Percentiles rank a stretch among this genome's conserved stretches.
phyloP scores from a whole-genome alignment of 257 asterid genomes.

The Petunia axillaris region DNA sequence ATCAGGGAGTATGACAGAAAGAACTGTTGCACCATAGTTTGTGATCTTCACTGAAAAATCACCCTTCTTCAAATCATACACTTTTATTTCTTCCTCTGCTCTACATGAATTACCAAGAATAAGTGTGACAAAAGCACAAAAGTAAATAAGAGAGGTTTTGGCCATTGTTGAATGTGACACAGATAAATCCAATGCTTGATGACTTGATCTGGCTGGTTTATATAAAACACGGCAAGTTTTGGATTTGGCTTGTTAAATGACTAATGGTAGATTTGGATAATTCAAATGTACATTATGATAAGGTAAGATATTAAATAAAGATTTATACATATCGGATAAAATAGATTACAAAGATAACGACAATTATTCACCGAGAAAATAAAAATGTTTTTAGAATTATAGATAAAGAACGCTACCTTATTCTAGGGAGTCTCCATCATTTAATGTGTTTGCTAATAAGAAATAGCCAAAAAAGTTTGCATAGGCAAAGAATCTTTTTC shows the following conservation, averaged over 20 bases:
- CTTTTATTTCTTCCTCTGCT: conserved; percentile 39
- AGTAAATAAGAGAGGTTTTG: conserved; percentile 15
- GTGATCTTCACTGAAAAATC: conserved; percentile 57
- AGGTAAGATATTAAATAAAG: not conserved
- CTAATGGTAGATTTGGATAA: not conserved
- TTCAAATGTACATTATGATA: not conserved
- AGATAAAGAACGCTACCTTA: no score
- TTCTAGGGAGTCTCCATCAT: no score
- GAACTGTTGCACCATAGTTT: conserved; percentile 77
- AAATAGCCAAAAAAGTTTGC: no score
- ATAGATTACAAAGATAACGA: not conserved
- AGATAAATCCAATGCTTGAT: not conserved
- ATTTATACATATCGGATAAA: no score
- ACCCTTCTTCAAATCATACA: conserved; percentile 57
- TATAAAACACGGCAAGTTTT: not conserved
- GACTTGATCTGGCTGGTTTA: no score
- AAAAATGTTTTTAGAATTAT: not conserved
- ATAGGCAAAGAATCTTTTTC: no score
- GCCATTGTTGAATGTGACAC: conserved; percentile 34
- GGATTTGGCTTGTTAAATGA: not conserved
- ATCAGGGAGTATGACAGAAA: conserved; percentile 67
- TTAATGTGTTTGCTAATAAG: no score
- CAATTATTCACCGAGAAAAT: not conserved
- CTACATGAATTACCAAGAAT: conserved; percentile 23
- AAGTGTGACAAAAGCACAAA: conserved; percentile 30